Evolutionary conservation across 2,329 filamentous ascomycete genomes (phyloP).

Genomic region (Diaporthe vaccinii): DNA sequence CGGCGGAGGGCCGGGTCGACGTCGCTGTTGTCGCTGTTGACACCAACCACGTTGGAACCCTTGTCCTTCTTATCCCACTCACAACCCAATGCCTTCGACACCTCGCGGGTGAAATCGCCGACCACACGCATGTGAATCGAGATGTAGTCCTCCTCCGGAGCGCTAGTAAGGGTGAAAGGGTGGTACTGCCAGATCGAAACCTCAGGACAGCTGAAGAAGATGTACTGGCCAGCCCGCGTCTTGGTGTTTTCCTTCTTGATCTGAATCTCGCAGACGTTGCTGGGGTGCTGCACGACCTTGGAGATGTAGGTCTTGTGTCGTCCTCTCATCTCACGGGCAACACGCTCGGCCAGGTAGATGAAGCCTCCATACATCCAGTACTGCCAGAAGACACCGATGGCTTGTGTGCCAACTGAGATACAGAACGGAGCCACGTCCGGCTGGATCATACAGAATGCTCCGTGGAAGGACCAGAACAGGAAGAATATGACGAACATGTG

Average conservation of each 20-base stretch:
- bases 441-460: conserved; percentile 92
- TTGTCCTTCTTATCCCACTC: conserved; percentile 74
- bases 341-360: conserved; percentile 82
- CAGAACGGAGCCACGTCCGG: conserved; percentile 86
- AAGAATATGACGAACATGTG: conserved; percentile 92
- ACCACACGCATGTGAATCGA: conserved; percentile 87
- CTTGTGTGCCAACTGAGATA: conserved; percentile 73
- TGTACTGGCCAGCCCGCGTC: conserved; percentile 86
- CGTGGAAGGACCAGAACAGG: conserved; percentile 91
- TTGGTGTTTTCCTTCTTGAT: conserved; percentile 92
- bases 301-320: conserved; percentile 88
- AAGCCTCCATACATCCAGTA: conserved; percentile 90
- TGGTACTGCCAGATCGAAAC: conserved; percentile 92
- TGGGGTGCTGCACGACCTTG: conserved; percentile 90
- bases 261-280: conserved; percentile 90
- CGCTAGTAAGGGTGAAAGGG: conserved; percentile 87
- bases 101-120: conserved; percentile 82
- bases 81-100: conserved; percentile 81
- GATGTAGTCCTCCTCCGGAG: conserved; percentile 91
- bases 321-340: conserved; percentile 83
- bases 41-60: conserved; percentile 77
- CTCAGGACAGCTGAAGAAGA: conserved; percentile 89
- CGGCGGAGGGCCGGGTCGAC: conserved; percentile 79
- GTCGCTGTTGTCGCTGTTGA: conserved; percentile 68
- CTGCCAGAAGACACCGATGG: conserved; percentile 87